phyloP scores from a whole-genome alignment of 192 early-diverging fungal species.

The Funneliformis geosporum region DNA sequence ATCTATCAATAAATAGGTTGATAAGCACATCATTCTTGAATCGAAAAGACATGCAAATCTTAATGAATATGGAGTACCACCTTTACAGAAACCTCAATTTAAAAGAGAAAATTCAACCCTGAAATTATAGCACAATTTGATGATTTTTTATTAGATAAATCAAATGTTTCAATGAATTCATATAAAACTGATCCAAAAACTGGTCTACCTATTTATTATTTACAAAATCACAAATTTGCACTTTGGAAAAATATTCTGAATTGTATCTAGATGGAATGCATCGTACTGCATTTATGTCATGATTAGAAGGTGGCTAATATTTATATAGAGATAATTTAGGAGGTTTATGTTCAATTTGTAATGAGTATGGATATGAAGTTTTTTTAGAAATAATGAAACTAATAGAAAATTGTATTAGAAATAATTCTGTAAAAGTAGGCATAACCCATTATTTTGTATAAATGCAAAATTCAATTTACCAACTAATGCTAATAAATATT shows the following conservation, averaged over 20 bases:
- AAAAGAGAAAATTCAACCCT: background rate
- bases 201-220: background rate
- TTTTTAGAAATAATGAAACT: constrained; percentile 1
- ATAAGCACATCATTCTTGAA: background rate
- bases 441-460: background rate
- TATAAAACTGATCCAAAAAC: background rate
- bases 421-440: no score
- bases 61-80: background rate
- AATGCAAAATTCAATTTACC: background rate
- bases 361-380: constrained; percentile 1
- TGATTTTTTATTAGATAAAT: background rate
- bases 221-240: background rate
- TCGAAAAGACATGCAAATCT: background rate
- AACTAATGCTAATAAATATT: background rate
- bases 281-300: background rate
- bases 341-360: constrained; percentile 3
- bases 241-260: constrained; percentile 3
- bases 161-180: background rate
- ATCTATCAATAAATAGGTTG: background rate
- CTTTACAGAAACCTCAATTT: background rate
- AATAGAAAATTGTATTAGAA: background rate
- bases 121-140: constrained; percentile 2
- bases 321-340: background rate
- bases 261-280: background rate
- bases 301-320: background rate